Conservation (phyloP, 116 monocot species). For the Phalaenopsis hybrid region DNA sequence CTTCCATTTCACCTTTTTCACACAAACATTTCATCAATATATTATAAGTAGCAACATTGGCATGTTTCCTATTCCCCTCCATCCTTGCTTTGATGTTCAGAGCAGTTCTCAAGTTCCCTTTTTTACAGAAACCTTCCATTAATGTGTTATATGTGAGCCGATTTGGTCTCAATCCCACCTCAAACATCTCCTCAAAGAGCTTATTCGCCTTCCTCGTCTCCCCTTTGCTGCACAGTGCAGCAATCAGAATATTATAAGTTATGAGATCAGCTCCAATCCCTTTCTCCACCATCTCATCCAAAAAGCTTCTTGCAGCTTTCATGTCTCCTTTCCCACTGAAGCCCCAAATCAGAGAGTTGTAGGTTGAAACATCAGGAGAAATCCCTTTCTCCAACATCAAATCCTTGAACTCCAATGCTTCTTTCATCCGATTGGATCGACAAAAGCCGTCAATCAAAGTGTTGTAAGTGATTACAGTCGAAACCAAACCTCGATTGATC, state of each 20-base stretch:
- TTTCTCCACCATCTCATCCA: slow-evolving; percentile 80
- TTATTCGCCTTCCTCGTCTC: slow-evolving; percentile 51
- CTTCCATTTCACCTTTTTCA: slow-evolving; percentile 38
- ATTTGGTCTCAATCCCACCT: slow-evolving; percentile 52
- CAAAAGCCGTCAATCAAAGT: slow-evolving; percentile 69
- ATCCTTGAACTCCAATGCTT: slow-evolving; percentile 41
- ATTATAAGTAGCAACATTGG: slow-evolving; percentile 84
- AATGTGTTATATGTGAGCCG: slow-evolving; percentile 65
- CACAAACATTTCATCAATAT: slow-evolving; percentile 67
- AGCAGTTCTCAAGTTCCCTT: slow-evolving; percentile 60
- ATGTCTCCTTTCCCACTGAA: slow-evolving; percentile 45
- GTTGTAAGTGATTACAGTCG: slow-evolving; percentile 63
- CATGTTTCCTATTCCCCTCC: slow-evolving; percentile 55
- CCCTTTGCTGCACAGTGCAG: slow-evolving; percentile 52
- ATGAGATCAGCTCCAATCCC: slow-evolving; percentile 51
- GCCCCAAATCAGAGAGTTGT: slow-evolving; percentile 70
- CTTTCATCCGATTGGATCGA: slow-evolving; percentile 40
- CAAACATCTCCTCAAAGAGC: slow-evolving; percentile 78
- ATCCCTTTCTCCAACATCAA: slow-evolving; percentile 43
- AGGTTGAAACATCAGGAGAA: slow-evolving; percentile 48
- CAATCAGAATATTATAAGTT: slow-evolving; percentile 77
- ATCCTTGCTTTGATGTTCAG: slow-evolving; percentile 69
- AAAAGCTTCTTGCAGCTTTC: slow-evolving; percentile 43
- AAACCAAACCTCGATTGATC: slow-evolving; percentile 25
- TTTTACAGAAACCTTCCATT: slow-evolving; percentile 70